Evolutionary conservation across 768 basidiomycete species (phyloP).

Genomic region (Boletus rubropictus): DNA sequence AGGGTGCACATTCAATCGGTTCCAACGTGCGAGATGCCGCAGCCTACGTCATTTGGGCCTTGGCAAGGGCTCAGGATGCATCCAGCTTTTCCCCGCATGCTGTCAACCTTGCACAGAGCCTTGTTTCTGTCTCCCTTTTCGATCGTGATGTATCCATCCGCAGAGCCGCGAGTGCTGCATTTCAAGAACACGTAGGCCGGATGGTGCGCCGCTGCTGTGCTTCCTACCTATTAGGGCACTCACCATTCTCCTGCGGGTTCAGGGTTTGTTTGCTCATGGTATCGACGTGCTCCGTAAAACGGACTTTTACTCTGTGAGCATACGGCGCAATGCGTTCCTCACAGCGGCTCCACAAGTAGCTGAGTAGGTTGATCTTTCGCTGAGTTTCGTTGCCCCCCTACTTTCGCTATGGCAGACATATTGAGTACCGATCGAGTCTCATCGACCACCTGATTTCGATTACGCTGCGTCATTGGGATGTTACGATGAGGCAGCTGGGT

Average conservation of each 20-base stretch:
- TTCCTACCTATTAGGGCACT: conserved; percentile 2
- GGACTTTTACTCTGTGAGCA: conserved; percentile 92
- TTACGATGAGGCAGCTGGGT: conserved; percentile 68
- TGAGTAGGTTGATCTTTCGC: conserved; percentile 48
- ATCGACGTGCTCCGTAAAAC: conserved; percentile 89
- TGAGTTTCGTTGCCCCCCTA: conserved; percentile 1
- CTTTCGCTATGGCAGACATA: conserved; percentile 48
- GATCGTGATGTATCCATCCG: conserved; percentile 95
- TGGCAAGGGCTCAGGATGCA: conserved; percentile 72
- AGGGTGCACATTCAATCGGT: conserved; percentile 90
- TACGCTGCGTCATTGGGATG: conserved; percentile 86
- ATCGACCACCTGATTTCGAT: conserved; percentile 69
- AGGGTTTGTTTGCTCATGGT: conserved; percentile 90
- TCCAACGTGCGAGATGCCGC: conserved; percentile 93
- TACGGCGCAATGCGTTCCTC: conserved; percentile 80
- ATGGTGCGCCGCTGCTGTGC: conserved; percentile 50
- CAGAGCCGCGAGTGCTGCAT: conserved; percentile 93
- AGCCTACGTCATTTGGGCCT: conserved; percentile 90
- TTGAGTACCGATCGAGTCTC: conserved; percentile 65
- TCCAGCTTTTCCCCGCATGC: conserved; percentile 57
- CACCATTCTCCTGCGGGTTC: conserved; percentile 19
- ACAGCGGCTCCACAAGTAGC: conserved; percentile 82
- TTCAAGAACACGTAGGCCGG: conserved; percentile 94
- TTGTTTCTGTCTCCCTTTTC: conserved; percentile 78
- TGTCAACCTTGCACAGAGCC: conserved; percentile 54